Evolutionary conservation across 2,329 filamentous ascomycete genomes (phyloP).

Genomic region (Verticillium longisporum): DNA sequence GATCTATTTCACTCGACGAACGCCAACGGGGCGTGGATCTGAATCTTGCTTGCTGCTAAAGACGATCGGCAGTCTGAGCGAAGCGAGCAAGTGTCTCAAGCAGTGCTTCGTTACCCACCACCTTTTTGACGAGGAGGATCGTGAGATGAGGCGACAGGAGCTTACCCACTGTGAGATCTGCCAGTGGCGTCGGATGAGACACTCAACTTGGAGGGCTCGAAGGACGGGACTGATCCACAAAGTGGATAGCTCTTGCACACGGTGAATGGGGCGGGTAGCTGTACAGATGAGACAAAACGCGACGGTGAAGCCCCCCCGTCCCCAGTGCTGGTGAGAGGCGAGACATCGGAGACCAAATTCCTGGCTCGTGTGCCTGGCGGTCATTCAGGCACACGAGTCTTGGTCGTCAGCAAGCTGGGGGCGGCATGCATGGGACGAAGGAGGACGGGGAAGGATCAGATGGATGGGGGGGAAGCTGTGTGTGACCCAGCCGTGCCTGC

Average conservation of each 20-base stretch:
- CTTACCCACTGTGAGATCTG: not conserved
- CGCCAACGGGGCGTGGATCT: not conserved
- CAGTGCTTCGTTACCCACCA: not conserved
- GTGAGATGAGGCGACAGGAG: not conserved
- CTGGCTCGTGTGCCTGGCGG: not conserved
- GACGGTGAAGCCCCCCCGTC: not conserved
- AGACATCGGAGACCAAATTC: not conserved
- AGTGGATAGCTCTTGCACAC: not conserved
- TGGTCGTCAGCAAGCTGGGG: not conserved
- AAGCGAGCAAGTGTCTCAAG: not conserved
- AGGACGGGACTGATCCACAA: not conserved
- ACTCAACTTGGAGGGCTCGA: not conserved
- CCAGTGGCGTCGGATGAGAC: not conserved
- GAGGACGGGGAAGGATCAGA: not conserved
- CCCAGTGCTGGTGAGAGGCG: not conserved
- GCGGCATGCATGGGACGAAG: not conserved
- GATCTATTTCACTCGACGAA: not conserved
- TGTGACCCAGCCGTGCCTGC: not conserved
- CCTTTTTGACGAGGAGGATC: not conserved
- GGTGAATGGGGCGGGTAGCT: not conserved
- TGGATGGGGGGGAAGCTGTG: not conserved
- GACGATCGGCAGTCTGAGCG: not conserved
- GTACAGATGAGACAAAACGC: not conserved
- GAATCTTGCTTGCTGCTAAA: not conserved
- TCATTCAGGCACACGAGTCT: not conserved